phyloP scores from a whole-genome alignment of 2,329 filamentous ascomycete species.

The Ilyonectria mors-panacis region DNA sequence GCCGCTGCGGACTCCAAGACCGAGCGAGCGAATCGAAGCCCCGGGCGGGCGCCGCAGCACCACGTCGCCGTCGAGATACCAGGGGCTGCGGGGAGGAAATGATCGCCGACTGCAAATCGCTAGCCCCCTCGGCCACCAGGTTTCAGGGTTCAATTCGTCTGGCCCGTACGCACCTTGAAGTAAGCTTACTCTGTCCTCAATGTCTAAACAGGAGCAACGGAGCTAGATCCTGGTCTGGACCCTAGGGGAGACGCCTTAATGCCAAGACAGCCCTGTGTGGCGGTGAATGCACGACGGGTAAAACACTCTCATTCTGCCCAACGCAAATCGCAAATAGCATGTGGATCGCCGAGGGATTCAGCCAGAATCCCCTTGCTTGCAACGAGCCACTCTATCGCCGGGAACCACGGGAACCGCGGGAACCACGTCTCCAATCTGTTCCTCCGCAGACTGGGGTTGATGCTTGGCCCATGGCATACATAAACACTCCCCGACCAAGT shows the following conservation, averaged over 20 bases:
- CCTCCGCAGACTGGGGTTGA: too few species aligned
- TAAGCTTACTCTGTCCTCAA: background rate
- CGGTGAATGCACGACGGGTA: background rate
- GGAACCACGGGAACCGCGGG: too few species aligned
- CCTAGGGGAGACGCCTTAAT: background rate
- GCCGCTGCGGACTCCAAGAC: background rate
- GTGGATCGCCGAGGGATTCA: too few species aligned
- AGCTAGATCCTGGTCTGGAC: background rate
- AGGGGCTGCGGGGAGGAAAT: background rate
- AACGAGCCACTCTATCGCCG: too few species aligned
- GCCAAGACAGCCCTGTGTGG: slow-evolving; percentile 8
- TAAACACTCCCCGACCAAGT: too few species aligned
- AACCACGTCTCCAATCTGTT: too few species aligned
- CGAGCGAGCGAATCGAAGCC: background rate
- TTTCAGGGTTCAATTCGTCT: background rate
- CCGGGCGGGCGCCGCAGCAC: background rate
- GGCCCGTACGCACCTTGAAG: background rate
- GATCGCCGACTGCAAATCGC: background rate
- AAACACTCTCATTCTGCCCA: background rate
- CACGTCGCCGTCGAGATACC: background rate
- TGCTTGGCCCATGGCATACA: too few species aligned
- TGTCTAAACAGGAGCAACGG: background rate
- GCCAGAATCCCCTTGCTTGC: too few species aligned
- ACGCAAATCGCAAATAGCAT: too few species aligned
- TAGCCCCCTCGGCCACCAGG: background rate